A percentile compares a stretch with the other conserved stretches of the same genome.
Conservation (phyloP, 2,329 filamentous ascomycete genomes). For the Chaetoscypha palmicola region DNA sequence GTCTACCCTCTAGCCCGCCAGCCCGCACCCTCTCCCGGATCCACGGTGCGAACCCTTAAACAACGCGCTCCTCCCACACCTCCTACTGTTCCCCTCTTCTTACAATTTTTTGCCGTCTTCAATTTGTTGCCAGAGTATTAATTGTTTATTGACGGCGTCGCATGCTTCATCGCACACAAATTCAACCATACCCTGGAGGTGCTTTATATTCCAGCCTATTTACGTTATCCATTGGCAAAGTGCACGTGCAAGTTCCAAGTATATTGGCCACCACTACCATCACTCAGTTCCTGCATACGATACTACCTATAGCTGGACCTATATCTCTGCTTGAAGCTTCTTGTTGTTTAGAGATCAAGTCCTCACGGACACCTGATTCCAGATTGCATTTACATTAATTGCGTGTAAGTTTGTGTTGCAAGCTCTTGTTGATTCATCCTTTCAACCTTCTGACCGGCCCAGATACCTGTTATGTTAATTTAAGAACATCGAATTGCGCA, state of each 20-base stretch:
- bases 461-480: conserved; percentile 15
- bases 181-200: conserved; percentile 25
- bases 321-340: conserved; percentile 8
- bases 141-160: conserved; percentile 14
- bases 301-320: conserved; percentile 10
- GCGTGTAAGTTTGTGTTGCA: conserved; percentile 12
- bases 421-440: background rate
- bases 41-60: conserved; percentile 16
- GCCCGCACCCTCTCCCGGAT: background rate
- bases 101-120: conserved; percentile 6
- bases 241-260: conserved; percentile 20
- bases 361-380: conserved; percentile 20
- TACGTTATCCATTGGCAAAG: conserved; percentile 10
- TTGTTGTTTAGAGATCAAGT: conserved; percentile 21
- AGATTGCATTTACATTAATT: conserved; percentile 13
- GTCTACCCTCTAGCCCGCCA: conserved; percentile 4
- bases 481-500: conserved; percentile 10
- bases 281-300: conserved; percentile 16
- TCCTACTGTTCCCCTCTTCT: conserved; percentile 14
- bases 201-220: conserved; percentile 16
- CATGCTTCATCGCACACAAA: conserved; percentile 16
- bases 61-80: conserved; percentile 9
- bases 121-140: conserved; percentile 14
- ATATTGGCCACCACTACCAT: conserved; percentile 19
- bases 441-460: conserved; percentile 11